These are phyloP conservation scores for Hyphopichia khmerensis DNA, from an alignment of 1,139 yeast species.

Conservation along the genomic window DNA sequence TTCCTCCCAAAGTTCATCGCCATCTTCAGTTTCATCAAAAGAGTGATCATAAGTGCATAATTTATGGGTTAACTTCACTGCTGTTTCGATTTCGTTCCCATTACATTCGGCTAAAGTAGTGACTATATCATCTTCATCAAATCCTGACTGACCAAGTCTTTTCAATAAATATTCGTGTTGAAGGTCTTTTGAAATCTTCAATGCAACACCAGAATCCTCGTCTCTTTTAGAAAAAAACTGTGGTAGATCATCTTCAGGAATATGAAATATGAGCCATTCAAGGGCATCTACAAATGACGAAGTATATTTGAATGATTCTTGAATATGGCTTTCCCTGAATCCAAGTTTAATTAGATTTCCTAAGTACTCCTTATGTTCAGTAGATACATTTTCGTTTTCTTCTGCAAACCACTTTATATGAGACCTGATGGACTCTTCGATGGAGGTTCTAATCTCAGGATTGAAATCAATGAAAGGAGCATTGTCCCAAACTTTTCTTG, in stretches of 20 bases:
- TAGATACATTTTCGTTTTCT: conserved; percentile 7
- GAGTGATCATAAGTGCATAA: conserved; percentile 22
- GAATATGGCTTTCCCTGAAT: conserved; percentile 66
- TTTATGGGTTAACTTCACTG: conserved; percentile 49
- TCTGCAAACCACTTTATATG: conserved; percentile 53
- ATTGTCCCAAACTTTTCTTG: conserved; percentile 64
- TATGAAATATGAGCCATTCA: conserved; percentile 83
- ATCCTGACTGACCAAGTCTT: conserved; percentile 65
- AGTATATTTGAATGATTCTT: conserved; percentile 69
- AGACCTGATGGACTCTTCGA: conserved; percentile 53
- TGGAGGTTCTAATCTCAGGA: conserved; percentile 47
- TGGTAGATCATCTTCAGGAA: conserved; percentile 94
- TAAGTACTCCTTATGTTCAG: conserved; percentile 11
- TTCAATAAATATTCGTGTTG: conserved; percentile 45
- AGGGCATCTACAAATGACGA: conserved; percentile 52
- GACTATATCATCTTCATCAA: conserved; percentile 62
- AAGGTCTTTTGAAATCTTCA: conserved; percentile 46
- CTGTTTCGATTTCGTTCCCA: conserved; percentile 51
- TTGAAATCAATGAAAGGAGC: conserved; percentile 56
- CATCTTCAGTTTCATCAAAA: conserved; percentile 13
- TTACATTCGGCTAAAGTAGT: conserved; percentile 41
- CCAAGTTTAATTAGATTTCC: conserved; percentile 49
- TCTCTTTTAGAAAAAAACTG: conserved; percentile 45
- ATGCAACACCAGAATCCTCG: conserved; percentile 45
- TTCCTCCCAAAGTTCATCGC: conserved; percentile 61